Percentiles rank a stretch among this genome's conserved stretches.
These are phyloP conservation scores for Gossypium schwendimanii DNA, from an alignment of 441 rosid species.

Conservation along the genomic window DNA sequence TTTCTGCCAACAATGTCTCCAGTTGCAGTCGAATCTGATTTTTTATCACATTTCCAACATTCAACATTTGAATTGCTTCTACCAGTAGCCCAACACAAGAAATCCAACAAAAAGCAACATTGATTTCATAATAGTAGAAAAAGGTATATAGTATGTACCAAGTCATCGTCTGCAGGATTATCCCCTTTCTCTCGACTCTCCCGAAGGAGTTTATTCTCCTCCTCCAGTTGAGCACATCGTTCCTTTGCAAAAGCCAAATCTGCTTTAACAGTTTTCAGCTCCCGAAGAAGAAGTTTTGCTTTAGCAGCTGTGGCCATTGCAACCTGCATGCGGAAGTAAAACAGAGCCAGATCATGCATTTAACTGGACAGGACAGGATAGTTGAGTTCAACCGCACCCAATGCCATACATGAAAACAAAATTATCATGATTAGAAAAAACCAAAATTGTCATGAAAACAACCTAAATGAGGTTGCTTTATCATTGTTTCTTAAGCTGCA, in stretches of 20 bases:
- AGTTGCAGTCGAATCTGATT: slow-evolving; percentile 82
- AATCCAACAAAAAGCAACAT: background rate
- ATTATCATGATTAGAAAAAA: background rate
- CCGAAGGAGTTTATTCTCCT: slow-evolving; percentile 79
- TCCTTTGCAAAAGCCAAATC: slow-evolving; percentile 84
- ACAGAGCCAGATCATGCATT: slow-evolving; percentile 27
- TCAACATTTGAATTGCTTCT: background rate
- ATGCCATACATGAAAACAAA: background rate
- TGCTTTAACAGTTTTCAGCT: slow-evolving; percentile 87
- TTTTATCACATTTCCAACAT: slow-evolving; percentile 8
- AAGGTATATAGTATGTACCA: slow-evolving; percentile 37
- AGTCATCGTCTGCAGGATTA: slow-evolving; percentile 76
- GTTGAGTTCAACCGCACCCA: background rate
- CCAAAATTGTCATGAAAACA: background rate
- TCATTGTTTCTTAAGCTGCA: background rate
- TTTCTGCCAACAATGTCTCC: slow-evolving; percentile 85
- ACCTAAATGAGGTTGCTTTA: background rate
- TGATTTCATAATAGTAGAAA: background rate
- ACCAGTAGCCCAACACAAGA: background rate
- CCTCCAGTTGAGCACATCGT: slow-evolving; percentile 83
- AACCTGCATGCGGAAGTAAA: slow-evolving; percentile 42
- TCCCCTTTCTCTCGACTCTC: slow-evolving; percentile 75
- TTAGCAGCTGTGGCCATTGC: slow-evolving; percentile 99
- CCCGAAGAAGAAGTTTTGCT: slow-evolving; percentile 92
- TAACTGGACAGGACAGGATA: slow-evolving; percentile 16